Base-by-base conservation (phyloP, 2,329 filamentous ascomycete species). In the Fusarium sp. region DNA sequence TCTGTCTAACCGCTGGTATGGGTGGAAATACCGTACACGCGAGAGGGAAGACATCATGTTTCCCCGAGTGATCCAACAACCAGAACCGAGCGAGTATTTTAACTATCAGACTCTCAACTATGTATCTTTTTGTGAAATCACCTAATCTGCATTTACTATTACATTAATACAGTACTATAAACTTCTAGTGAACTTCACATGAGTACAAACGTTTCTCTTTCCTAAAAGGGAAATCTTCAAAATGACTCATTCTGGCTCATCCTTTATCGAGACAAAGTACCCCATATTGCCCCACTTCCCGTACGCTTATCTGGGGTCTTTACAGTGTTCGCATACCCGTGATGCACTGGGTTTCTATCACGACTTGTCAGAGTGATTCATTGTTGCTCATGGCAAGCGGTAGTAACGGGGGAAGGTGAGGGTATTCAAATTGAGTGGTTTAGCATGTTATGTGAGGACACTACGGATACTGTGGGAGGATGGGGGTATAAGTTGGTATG, bases 161-260 rank as follows among this genome's bases (percentile, higher is more conserved):
- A 23, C 14, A 11, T 11, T 40, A n/a, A 36, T 51, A 35, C 25
- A 13, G 3, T 27, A 20, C 31, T 18, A 29, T 27, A 27, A 6
- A 29, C 9, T 29, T 11, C 8, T 11, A 29, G 8, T 29, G 29
- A 31, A 5, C 25, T n/a, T 27, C 31, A 27, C 14, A 52, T 21
- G 6, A 23, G 5, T 2, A 2, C 18, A 21, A 23, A 13, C 33
- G 14, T 18, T 11, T 21, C 10, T 5, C 15, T 18, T 56, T 67
- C 63, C 70, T 40, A 29, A 61, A 66, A 41, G 61, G 36, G 72
- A 67, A 63, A 48, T 41, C 35, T 17, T 33, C 56, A 43, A 57
- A 72, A 77, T 78, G 76, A 77, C 54, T 78, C 76, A 78, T 75
- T 76, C 63, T 76, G 59, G 70, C 69, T 77, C 75, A 77, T 69